Evolutionary conservation across 2,329 filamentous ascomycete species (phyloP).

Genomic region (Colletotrichum melonis): DNA sequence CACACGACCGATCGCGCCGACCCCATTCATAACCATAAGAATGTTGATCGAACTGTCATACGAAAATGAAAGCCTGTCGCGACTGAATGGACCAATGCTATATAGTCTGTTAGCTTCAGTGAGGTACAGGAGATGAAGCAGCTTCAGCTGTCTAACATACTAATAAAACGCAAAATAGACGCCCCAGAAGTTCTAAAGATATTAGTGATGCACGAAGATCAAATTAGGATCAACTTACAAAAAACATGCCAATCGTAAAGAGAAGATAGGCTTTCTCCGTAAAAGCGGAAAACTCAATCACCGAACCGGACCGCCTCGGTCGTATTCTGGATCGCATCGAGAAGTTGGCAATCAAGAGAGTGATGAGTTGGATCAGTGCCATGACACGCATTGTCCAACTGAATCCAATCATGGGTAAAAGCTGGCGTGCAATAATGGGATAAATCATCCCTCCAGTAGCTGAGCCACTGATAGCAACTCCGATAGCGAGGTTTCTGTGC

Average conservation of each 20-base stretch:
- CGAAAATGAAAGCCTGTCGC: constrained; percentile 47
- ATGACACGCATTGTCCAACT: constrained; percentile 63
- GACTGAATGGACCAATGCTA: constrained; percentile 57
- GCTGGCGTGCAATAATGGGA: constrained; percentile 46
- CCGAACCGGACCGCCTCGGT: constrained; percentile 44
- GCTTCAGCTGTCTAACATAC: too few relatives aligned
- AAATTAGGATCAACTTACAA: constrained; percentile 34
- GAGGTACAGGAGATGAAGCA: too few relatives aligned
- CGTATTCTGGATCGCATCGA: constrained; percentile 54
- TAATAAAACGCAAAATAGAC: constrained; percentile 65
- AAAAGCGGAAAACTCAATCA: not conserved
- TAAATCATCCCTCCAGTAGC: constrained; percentile 66
- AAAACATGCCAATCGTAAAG: constrained; percentile 48
- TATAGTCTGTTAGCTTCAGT: too few relatives aligned
- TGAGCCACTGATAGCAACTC: constrained; percentile 67
- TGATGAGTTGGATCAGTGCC: constrained; percentile 53
- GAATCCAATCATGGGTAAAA: constrained; percentile 62
- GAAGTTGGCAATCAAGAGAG: constrained; percentile 49
- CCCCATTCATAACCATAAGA: constrained; percentile 72
- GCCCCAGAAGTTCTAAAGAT: constrained; percentile 47
- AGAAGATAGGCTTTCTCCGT: constrained; percentile 42
- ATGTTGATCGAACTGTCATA: constrained; percentile 66
- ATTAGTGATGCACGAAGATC: too few relatives aligned
- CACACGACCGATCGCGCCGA: constrained; percentile 67
- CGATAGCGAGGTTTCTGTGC: constrained; percentile 66